These are phyloP conservation scores for Fusarium robinianum DNA, from an alignment of 2,329 filamentous ascomycete species.

Conservation along the genomic window DNA sequence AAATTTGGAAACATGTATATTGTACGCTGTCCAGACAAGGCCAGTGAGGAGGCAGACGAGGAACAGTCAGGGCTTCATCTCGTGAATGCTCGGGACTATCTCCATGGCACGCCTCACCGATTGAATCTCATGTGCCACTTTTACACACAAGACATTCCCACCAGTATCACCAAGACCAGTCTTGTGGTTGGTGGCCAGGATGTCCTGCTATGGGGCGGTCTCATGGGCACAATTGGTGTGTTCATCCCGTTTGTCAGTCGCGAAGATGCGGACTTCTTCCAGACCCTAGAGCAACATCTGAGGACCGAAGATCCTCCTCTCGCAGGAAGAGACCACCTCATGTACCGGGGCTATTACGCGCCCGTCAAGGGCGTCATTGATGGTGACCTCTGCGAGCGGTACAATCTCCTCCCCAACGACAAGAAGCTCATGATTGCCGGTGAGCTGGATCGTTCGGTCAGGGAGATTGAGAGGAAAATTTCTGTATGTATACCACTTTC, in stretches of 20 bases:
- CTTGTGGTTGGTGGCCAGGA: slow-evolving; percentile 91
- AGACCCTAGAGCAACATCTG: slow-evolving; percentile 87
- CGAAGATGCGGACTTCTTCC: slow-evolving; percentile 97
- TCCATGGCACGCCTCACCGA: slow-evolving; percentile 86
- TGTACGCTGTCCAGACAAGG: slow-evolving; percentile 82
- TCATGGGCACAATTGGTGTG: slow-evolving; percentile 93
- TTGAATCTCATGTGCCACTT: slow-evolving; percentile 85
- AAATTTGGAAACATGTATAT: slow-evolving; percentile 98
- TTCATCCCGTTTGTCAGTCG: slow-evolving; percentile 89
- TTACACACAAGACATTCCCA: slow-evolving; percentile 90
- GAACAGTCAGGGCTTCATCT: slow-evolving; percentile 88
- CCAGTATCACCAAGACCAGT: slow-evolving; percentile 84
- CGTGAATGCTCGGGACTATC: slow-evolving; percentile 85
- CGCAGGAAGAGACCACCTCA: slow-evolving; percentile 90
- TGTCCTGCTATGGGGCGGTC: slow-evolving; percentile 87
- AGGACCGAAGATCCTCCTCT: slow-evolving; percentile 84
- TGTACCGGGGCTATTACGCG: slow-evolving; percentile 94
- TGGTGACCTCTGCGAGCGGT: slow-evolving; percentile 93
- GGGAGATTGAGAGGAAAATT: slow-evolving; percentile 96
- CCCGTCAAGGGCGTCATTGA: slow-evolving; percentile 97
- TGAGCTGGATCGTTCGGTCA: slow-evolving; percentile 85
- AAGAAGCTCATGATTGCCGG: slow-evolving; percentile 95
- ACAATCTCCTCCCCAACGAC: slow-evolving; percentile 79
- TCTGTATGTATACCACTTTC: slow-evolving; percentile 54
- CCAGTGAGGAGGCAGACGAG: slow-evolving; percentile 88